Evolutionary conservation across 148 eudicot species (phyloP), one percentile per base, ranked within the genome.

Genomic region (Rhododendron kiyosumense): DNA sequence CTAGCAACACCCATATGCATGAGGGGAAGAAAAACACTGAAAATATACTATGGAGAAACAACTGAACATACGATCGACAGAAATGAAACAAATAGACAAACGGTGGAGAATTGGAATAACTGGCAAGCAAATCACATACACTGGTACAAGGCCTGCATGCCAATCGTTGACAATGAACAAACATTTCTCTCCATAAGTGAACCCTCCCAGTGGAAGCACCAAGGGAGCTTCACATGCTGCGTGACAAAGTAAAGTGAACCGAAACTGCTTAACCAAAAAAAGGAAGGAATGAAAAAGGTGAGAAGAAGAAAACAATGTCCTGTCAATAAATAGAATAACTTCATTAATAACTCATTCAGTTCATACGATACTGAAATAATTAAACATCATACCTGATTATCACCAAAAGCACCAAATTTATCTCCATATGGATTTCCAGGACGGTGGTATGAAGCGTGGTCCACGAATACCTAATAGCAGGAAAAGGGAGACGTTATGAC

Each of bases 181-280:
- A 54, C 96, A 95, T 84, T 97, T 95, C 76, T 94, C 94, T 67
- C 99, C 99, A 71, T 94, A 97, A 57, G 94, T 95, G 90, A 76
- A 95, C 46, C 98, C 99, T 81, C 99, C 99, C 28, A 97, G 85
- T 18, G 99, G 98, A 90, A 97, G 99, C 86, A 97, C 96, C 89
- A 97, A 89, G 49, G 99, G 99, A 83, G 99, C 99, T 90, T 97
- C 99, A 86, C 98, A 95, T 5, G 99, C 99, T 83, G 98, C 99
- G 83, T 97, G 96, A 90, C 96, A 93, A 61, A 97, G 99, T 78
- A 97, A 93, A 82, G 96, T 91, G 94, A 97, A 95, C 89, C 99
- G 93, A 78, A 97, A 97, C 98, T 97, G 96, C 87, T 84, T 88
- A 88, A 83, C 74, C 81, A 86, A 83, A 86, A 86, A 74, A 45